Evolutionary conservation across 495 filamentous ascomycete species (phyloP).

Genomic region (Baudoinia panamericana): DNA sequence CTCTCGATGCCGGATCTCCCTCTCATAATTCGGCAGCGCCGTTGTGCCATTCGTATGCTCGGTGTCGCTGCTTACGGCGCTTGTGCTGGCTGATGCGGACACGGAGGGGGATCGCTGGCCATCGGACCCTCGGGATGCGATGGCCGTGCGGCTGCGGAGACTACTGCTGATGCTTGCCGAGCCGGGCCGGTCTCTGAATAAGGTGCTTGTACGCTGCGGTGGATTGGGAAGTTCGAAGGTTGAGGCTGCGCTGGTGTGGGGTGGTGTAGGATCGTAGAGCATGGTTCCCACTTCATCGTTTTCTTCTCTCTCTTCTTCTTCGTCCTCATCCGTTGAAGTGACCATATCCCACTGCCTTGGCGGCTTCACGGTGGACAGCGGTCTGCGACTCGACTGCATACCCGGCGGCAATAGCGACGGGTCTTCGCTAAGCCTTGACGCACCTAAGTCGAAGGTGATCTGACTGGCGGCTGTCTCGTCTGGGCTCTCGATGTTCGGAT

Average conservation of each 20-base stretch:
- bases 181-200: constrained; percentile 8
- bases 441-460: constrained; percentile 6
- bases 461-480: constrained; percentile 2
- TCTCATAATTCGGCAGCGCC: constrained; percentile 17
- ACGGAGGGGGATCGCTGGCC: constrained; percentile 1
- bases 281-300: neutral
- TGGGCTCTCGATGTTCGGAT: neutral
- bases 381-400: neutral
- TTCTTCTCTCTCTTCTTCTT: constrained; percentile 3
- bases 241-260: neutral
- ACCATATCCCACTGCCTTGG: constrained; percentile 3
- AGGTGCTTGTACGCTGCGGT: neutral
- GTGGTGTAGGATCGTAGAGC: constrained; percentile 3
- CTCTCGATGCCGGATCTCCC: constrained; percentile 16
- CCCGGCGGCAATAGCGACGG: constrained; percentile 10
- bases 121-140: constrained; percentile 7
- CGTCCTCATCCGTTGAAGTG: constrained; percentile 7
- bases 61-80: constrained; percentile 16
- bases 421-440: constrained; percentile 9
- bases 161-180: constrained; percentile 8
- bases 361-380: neutral
- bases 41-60: constrained; percentile 10
- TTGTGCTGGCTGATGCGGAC: constrained; percentile 13
- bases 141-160: constrained; percentile 9
- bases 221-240: constrained; percentile 2